Evolutionary conservation across 805 yeast species (phyloP), one percentile per base, ranked within the genome.

Genomic region (Wickerhamiella lipophila): DNA sequence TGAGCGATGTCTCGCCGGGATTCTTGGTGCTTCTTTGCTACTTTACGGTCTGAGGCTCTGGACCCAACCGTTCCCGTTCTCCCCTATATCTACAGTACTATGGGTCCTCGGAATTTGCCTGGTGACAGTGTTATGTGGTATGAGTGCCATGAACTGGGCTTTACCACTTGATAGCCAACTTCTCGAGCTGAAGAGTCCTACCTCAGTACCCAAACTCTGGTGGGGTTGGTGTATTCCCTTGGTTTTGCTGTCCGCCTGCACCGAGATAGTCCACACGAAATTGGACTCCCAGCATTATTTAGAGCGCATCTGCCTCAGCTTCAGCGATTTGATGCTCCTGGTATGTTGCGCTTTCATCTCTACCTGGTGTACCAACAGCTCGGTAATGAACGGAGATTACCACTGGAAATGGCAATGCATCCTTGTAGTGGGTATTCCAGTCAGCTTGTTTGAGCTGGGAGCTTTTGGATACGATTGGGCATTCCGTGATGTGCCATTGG

Each of bases 331-430:
- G 38, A 52, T 51, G 55, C 55, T 54, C 18, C 51, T 57, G 23
- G 49, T 54, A 6, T 50, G 51, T 34, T 52, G 59, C 49, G 52
- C 57, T 9, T 54, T 56, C 29, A 46, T 46, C 12, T 47, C 52
- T 15, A 56, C 56, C 26, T 42, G 52, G 40, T 19, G 50, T 22
- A 47, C 54, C 21, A 55, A 56, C 51, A 41, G 44, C 30, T 21
- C 38, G 29, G 47, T 56, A 19, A 51, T 52, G 53, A 27, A 34
- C 23, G 51, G 52, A 16, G 39, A 44, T 35, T 46, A 50, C 39
- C 47, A 30, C 36, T 57, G 61, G 60, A 58, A 58, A 42, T 58
- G 61, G 61, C 53, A 52, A 16, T 26, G 51, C 16, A 9, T 53
- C 21, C 40, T 52, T 12, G 29, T 43, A 12, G 52, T 55, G 9